phyloP scores from a whole-genome alignment of 2,329 filamentous ascomycete genomes.

The Furcasterigmium sp. region DNA sequence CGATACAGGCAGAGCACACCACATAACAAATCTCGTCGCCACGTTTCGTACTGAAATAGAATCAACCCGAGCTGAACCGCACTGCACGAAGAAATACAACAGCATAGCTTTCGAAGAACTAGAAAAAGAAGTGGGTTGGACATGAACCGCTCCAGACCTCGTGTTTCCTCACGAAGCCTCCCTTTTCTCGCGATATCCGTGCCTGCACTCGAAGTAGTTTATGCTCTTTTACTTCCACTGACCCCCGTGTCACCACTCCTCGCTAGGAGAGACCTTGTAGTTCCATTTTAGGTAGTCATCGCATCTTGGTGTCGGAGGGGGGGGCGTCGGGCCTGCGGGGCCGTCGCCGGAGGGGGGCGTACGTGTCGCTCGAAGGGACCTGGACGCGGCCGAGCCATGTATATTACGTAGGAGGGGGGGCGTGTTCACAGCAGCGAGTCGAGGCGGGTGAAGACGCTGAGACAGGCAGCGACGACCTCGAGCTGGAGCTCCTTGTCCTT shows the following conservation, averaged over 20 bases:
- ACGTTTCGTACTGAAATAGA: not conserved
- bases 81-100: not conserved
- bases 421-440: constrained; percentile 78
- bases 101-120: not conserved
- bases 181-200: no score
- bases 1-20: no score
- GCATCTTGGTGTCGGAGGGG: not conserved
- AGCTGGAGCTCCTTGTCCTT: constrained; percentile 96
- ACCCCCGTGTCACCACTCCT: no score
- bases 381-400: not conserved
- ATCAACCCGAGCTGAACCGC: not conserved
- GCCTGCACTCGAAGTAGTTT: no score
- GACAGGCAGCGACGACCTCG: constrained; percentile 92
- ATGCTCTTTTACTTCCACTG: no score
- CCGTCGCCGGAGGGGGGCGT: not conserved
- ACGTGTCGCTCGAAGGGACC: not conserved
- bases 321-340: not conserved
- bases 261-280: no score
- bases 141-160: no score
- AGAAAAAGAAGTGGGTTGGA: not conserved
- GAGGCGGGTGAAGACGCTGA: constrained; percentile 95
- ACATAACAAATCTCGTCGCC: not conserved
- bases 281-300: not conserved
- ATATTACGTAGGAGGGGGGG: constrained; percentile 4
- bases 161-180: no score